phyloP scores from a whole-genome alignment of 148 eudicot species.

The Nyssa sinensis region DNA sequence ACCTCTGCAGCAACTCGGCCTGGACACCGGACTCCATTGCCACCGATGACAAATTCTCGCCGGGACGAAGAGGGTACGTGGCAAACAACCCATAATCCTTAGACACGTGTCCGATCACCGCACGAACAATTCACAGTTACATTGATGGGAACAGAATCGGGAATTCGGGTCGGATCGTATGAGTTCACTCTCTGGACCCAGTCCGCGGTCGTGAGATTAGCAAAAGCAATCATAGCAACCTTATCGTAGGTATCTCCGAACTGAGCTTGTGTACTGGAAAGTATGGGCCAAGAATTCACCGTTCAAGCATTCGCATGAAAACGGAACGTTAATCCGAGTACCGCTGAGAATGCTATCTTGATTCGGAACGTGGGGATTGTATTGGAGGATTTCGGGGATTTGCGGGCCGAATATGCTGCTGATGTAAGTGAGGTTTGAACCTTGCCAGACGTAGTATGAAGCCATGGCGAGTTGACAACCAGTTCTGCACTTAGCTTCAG shows the following conservation, averaged over 20 bases:
- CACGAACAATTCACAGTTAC: slow-evolving; percentile 71
- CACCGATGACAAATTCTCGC: slow-evolving; percentile 36
- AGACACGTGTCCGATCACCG: slow-evolving; percentile 36
- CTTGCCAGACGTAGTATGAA: slow-evolving; percentile 44
- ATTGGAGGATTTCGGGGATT: slow-evolving; percentile 25
- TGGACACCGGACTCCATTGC: slow-evolving; percentile 34
- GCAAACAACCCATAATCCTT: slow-evolving; percentile 56
- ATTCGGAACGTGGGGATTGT: slow-evolving; percentile 41
- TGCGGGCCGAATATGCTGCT: slow-evolving; percentile 28
- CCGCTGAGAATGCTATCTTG: slow-evolving; percentile 28
- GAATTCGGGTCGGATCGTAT: slow-evolving; percentile 35
- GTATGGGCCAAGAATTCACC: slow-evolving; percentile 64
- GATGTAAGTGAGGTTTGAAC: slow-evolving; percentile 38
- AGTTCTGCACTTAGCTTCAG: slow-evolving; percentile 35
- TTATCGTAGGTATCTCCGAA: slow-evolving; percentile 54
- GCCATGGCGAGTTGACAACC: slow-evolving; percentile 60
- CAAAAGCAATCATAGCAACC: slow-evolving; percentile 45
- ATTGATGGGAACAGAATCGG: slow-evolving; percentile 34
- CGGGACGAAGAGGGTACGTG: slow-evolving; percentile 60
- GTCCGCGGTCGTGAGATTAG: slow-evolving; percentile 55
- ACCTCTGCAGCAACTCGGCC: slow-evolving; percentile 40
- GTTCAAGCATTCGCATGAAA: slow-evolving; percentile 60
- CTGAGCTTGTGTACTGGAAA: slow-evolving; percentile 36
- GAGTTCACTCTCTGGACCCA: slow-evolving; percentile 46
- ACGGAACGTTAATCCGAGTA: slow-evolving; percentile 50